These are phyloP conservation scores for Podospora comata DNA, from an alignment of 495 filamentous ascomycete genomes.

Conservation along the genomic window DNA sequence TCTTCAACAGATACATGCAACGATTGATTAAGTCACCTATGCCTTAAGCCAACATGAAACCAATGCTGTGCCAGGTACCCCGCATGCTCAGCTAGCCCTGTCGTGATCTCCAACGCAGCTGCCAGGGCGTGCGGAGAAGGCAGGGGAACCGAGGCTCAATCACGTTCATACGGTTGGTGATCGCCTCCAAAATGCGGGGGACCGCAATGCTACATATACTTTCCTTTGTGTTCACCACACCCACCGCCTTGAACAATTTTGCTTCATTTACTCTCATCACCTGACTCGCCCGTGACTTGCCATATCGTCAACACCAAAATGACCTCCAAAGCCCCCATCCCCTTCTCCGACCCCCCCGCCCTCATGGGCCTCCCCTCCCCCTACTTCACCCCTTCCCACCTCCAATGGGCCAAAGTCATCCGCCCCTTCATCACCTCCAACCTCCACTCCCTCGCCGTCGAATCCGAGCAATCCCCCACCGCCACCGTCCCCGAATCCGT, in stretches of 20 bases:
- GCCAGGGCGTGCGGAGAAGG: background rate
- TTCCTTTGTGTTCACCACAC: background rate
- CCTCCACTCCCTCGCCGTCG: slow-evolving; percentile 57
- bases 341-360: slow-evolving; percentile 73
- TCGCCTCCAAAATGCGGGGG: background rate
- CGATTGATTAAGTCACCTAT: background rate
- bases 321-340: slow-evolving; percentile 36
- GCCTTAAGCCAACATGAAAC: background rate
- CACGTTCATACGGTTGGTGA: background rate
- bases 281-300: background rate
- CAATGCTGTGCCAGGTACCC: background rate
- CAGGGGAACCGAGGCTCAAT: background rate
- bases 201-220: background rate
- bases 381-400: slow-evolving; percentile 62
- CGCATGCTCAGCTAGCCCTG: background rate
- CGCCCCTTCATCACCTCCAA: slow-evolving; percentile 61
- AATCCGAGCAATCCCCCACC: slow-evolving; percentile 61
- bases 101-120: background rate
- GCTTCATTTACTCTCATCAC: background rate
- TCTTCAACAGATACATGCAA: no score
- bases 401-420: slow-evolving; percentile 63
- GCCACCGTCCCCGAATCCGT: slow-evolving; percentile 61
- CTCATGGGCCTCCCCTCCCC: slow-evolving; percentile 66
- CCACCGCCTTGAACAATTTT: background rate
- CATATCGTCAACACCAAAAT: background rate